These are phyloP conservation scores for Mrakia gelida DNA, from an alignment of 768 basidiomycete genomes.

Conservation along the genomic window DNA sequence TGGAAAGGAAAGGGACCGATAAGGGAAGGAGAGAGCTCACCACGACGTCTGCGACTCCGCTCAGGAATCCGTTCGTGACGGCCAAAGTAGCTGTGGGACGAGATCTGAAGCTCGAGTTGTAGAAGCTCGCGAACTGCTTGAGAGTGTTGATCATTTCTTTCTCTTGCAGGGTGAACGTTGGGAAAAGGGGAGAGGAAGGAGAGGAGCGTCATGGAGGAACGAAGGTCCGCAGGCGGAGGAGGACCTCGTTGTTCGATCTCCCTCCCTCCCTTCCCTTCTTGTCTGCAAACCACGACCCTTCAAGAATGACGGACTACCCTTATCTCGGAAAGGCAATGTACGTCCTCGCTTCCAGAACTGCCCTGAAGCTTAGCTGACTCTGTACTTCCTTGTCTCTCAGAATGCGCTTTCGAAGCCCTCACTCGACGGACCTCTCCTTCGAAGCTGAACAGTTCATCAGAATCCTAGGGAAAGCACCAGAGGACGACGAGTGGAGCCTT, in stretches of 20 bases:
- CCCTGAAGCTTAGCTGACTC: not conserved
- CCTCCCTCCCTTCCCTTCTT: not conserved
- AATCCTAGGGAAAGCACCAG: not conserved
- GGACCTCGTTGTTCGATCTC: not conserved
- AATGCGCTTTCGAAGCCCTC: not conserved
- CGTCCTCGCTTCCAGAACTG: not conserved
- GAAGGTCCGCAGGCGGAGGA: too few relatives aligned
- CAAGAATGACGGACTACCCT: conserved; percentile 14
- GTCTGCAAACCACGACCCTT: not conserved
- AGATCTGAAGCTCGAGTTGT: conserved; percentile 15
- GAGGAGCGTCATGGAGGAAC: not conserved
- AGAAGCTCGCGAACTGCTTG: conserved; percentile 19
- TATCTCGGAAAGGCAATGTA: conserved; percentile 12
- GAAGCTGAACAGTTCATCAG: conserved; percentile 6
- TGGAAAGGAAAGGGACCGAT: not conserved
- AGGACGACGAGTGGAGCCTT: not conserved
- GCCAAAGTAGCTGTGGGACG: conserved; percentile 20
- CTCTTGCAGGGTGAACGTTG: not conserved
- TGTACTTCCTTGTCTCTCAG: not conserved
- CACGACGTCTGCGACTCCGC: conserved; percentile 29
- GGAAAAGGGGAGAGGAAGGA: not conserved
- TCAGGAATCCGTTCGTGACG: conserved; percentile 26
- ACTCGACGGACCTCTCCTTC: conserved; percentile 22
- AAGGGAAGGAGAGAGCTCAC: conserved; percentile 6
- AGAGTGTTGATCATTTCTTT: not conserved